Percentiles rank a stretch among this genome's conserved stretches.
phyloP scores from a whole-genome alignment of 2,329 filamentous ascomycete genomes.

The Trichoderma hamatum region DNA sequence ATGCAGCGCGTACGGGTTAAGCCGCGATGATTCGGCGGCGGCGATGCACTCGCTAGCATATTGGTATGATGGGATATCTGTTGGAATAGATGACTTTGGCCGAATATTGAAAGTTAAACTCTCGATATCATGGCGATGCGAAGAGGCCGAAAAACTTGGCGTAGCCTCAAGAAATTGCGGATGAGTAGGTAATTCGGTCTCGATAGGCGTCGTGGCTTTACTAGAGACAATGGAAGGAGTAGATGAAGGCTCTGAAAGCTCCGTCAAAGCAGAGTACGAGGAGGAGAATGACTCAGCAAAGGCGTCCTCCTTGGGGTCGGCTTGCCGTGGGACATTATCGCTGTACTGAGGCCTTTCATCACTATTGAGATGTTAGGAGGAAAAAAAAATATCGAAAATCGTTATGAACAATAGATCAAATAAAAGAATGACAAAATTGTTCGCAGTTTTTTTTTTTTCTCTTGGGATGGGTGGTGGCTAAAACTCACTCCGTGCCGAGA shows the following conservation, averaged over 20 bases:
- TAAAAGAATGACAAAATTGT: background rate
- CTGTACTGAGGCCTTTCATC: slow-evolving; percentile 33
- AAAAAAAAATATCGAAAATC: background rate
- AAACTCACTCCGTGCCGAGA: slow-evolving; percentile 37
- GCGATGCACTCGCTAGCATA: slow-evolving; percentile 92
- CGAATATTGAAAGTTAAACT: slow-evolving; percentile 59
- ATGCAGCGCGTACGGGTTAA: slow-evolving; percentile 89
- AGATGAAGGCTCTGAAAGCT: slow-evolving; percentile 60
- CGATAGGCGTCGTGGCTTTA: slow-evolving; percentile 64
- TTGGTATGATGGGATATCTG: slow-evolving; percentile 69
- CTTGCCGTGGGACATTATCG: slow-evolving; percentile 29
- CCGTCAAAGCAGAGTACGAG: slow-evolving; percentile 56
- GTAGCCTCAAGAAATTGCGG: slow-evolving; percentile 30
- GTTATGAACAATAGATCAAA: slow-evolving; percentile 3
- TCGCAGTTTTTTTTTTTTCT: background rate
- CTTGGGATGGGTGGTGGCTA: background rate
- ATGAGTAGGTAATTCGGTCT: slow-evolving; percentile 40
- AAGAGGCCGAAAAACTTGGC: slow-evolving; percentile 31
- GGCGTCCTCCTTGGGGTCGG: slow-evolving; percentile 29
- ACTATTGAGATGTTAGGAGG: slow-evolving; percentile 24
- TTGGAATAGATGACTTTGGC: slow-evolving; percentile 82
- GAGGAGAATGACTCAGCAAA: slow-evolving; percentile 52
- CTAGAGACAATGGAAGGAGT: slow-evolving; percentile 59
- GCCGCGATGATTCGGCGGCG: slow-evolving; percentile 83
- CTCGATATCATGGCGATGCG: slow-evolving; percentile 39